Evolutionary conservation across 2,329 filamentous ascomycete genomes (phyloP), one percentile per base, ranked within the genome.

Genomic region (Arthrobotrys pseudoclavata): DNA sequence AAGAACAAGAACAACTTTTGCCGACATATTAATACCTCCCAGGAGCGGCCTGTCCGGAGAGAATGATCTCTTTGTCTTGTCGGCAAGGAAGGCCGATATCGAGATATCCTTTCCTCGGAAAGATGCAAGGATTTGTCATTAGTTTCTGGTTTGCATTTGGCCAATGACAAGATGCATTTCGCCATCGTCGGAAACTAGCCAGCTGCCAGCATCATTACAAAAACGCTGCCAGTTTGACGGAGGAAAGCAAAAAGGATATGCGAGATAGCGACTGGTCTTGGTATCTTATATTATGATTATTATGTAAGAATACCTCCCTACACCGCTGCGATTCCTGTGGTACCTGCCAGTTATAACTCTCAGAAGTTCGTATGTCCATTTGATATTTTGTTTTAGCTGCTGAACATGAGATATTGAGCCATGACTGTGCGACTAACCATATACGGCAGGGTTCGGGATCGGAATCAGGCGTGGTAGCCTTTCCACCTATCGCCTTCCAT

Each of bases 391-490:
- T 31, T 7, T 47, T 26, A 50, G 10, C 20, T 24, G 47, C 13
- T 60, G 18, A 9, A 13, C 34, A 18, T 24, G 53, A 40, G 4
- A 37, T 40, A 34, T 34, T 34, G 31, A 34, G 55, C 55, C 20
- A 60, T 60, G 55, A 42, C 34, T 60, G 34, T 40, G 55, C 55
- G 55, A 60, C 55, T 60, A 60, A 60, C 55, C 55, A n/a, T 60
- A 60, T 60, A 60, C 20, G 55, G 55, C 55, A 60, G 55, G 55
- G 42, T 60, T 60, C 34, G 31, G 31, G 55, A 26, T 60, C 34
- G 34, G 34, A 60, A 42, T 42, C 34, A 40, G 55, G 34, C 18
- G 42, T 42, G 34, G n/a, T 18, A 60, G 31, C 55, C 29, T 37
- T 42, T 24, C 55, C 31, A 60, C 18, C 24, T 42, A 60, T 42